Conservation (phyloP, 2,329 filamentous ascomycete genomes). For the Cadophora sp. region DNA sequence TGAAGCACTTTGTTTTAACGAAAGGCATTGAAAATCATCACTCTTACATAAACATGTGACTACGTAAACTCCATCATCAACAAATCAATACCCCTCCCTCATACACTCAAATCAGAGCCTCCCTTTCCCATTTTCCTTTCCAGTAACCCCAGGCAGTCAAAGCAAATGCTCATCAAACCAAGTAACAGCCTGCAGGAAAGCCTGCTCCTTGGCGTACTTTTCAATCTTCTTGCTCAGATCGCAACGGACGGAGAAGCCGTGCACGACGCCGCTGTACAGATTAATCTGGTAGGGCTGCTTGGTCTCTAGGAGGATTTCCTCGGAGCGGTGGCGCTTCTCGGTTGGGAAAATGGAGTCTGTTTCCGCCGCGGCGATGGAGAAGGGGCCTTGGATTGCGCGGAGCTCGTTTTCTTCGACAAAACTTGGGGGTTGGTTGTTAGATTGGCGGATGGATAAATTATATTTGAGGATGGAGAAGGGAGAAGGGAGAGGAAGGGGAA, state of each 20-base stretch:
- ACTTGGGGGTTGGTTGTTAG: constrained; percentile 25
- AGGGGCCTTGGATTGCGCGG: constrained; percentile 66
- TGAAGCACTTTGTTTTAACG: too few relatives aligned
- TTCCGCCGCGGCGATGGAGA: constrained; percentile 65
- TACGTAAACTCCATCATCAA: too few relatives aligned
- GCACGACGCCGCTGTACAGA: constrained; percentile 72
- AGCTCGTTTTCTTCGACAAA: constrained; percentile 75
- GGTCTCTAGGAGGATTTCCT: constrained; percentile 65
- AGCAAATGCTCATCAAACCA: constrained; percentile 75
- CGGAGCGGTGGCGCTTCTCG: constrained; percentile 68
- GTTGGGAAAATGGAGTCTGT: constrained; percentile 70
- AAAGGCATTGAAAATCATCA: too few relatives aligned
- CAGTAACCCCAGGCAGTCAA: constrained; percentile 26
- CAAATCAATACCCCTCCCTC: too few relatives aligned
- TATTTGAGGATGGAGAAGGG: background rate
- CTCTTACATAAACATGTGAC: too few relatives aligned
- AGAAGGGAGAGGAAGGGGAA: too few relatives aligned
- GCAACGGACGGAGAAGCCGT: constrained; percentile 76
- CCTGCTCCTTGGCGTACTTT: constrained; percentile 80
- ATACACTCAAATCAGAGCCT: background rate
- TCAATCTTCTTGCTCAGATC: constrained; percentile 63
- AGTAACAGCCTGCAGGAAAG: constrained; percentile 76
- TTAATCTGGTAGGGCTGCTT: constrained; percentile 71
- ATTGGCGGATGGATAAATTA: background rate
- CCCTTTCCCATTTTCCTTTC: background rate